A percentile compares a stretch with the other conserved stretches of the same genome.
phyloP scores from a whole-genome alignment of 2,329 filamentous ascomycete species.

The Metarhizium sp. region DNA sequence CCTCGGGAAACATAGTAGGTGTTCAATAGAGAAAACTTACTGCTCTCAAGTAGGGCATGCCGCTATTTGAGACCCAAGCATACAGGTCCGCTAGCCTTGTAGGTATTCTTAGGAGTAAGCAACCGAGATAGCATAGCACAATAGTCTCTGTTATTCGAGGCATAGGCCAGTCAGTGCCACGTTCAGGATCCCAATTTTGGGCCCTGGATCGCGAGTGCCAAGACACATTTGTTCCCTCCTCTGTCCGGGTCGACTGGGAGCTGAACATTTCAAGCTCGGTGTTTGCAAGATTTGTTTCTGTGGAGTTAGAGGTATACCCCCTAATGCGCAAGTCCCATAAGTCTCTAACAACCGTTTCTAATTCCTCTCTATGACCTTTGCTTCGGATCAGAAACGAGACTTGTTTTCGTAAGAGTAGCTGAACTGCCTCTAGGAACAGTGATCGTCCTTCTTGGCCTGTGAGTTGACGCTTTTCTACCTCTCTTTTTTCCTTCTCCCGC shows the following conservation, averaged over 20 bases:
- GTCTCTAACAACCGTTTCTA: conserved; percentile 73
- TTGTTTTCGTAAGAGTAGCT: conserved; percentile 78
- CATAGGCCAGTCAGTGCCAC: conserved; percentile 39
- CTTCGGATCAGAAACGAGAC: conserved; percentile 60
- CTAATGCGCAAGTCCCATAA: conserved; percentile 69
- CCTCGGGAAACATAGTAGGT: neutral
- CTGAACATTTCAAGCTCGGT: conserved; percentile 27
- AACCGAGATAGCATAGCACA: conserved; percentile 70
- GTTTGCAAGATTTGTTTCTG: conserved; percentile 15
- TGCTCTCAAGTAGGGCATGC: conserved; percentile 63
- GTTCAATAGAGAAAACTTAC: conserved; percentile 29
- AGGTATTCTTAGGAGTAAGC: conserved; percentile 65
- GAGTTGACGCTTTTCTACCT: conserved; percentile 46
- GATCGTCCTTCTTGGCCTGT: conserved; percentile 60
- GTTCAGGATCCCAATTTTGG: conserved; percentile 35
- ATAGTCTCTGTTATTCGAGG: conserved; percentile 69
- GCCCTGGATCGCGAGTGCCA: conserved; percentile 21
- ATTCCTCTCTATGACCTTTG: conserved; percentile 57
- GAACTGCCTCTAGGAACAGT: conserved; percentile 75
- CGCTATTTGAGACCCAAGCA: conserved; percentile 55
- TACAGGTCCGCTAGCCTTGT: conserved; percentile 65
- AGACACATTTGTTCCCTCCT: conserved; percentile 13
- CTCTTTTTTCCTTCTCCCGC: conserved; percentile 47
- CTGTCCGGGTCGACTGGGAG: conserved; percentile 21
- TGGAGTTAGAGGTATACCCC: conserved; percentile 28